These are phyloP conservation scores for Syzygium jambos DNA, from an alignment of 345 rosid species.

Conservation along the genomic window DNA sequence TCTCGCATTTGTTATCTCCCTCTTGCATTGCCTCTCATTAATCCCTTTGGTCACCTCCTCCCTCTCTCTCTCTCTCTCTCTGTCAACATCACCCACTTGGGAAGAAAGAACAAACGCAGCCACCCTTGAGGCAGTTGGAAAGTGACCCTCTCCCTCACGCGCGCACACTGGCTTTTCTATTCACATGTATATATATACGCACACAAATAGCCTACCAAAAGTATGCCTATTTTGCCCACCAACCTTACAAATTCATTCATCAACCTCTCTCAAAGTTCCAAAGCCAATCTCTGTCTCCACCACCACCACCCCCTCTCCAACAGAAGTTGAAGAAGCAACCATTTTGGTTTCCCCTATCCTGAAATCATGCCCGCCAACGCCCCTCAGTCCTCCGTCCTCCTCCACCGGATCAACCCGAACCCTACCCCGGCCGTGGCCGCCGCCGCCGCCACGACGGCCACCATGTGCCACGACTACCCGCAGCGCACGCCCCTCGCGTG, in stretches of 20 bases:
- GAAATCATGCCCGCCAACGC: conserved; percentile 5
- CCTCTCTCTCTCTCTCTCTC: not conserved
- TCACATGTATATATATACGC: not conserved
- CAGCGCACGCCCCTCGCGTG: conserved; percentile 13
- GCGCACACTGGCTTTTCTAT: not conserved
- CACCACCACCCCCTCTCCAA: not conserved
- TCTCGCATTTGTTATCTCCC: not conserved
- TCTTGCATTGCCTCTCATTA: not conserved
- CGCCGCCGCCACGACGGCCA: not conserved
- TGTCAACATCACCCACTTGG: not conserved
- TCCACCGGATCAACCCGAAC: conserved; percentile 4
- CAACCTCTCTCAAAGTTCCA: not conserved
- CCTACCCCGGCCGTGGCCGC: not conserved
- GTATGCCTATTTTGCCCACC: not conserved
- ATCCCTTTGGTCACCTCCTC: not conserved
- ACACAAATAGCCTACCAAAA: not conserved
- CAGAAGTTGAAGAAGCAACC: not conserved
- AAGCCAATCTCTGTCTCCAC: not conserved
- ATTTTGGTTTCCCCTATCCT: not conserved
- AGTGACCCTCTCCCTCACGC: not conserved
- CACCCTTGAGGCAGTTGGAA: not conserved
- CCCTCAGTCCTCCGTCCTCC: conserved; percentile 7
- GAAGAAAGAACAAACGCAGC: not conserved
- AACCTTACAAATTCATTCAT: not conserved
- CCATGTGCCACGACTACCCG: not conserved